These are phyloP conservation scores for Orychophragmus violaceus DNA, from an alignment of 345 rosid species.

Conservation along the genomic window DNA sequence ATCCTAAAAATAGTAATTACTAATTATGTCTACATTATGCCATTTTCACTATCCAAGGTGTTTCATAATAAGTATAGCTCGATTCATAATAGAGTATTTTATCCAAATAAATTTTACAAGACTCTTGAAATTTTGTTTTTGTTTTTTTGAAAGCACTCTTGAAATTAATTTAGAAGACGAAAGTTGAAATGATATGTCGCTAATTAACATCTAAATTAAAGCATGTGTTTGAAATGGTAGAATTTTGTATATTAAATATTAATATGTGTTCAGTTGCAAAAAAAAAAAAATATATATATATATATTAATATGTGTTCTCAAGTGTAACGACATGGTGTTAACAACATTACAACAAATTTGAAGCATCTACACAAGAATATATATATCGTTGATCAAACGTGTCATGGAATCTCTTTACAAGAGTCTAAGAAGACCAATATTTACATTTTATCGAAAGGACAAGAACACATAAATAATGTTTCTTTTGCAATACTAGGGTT, in stretches of 20 bases:
- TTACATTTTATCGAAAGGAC: background rate
- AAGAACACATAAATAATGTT: background rate
- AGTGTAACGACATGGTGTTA: constrained; percentile 20
- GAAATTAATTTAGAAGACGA: background rate
- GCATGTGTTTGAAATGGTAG: background rate
- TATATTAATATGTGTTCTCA: background rate
- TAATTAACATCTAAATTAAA: background rate
- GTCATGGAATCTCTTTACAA: constrained; percentile 15
- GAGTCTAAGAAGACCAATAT: background rate
- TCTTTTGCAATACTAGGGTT: background rate
- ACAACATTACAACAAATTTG: constrained; percentile 11
- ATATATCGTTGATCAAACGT: background rate
- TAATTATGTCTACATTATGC: background rate
- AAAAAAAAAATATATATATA: background rate
- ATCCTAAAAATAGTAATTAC: constrained; percentile 1
- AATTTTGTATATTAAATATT: background rate
- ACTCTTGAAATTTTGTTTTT: background rate
- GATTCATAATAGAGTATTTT: background rate
- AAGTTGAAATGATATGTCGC: background rate
- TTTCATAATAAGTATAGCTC: background rate
- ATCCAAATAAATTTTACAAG: background rate
- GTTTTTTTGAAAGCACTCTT: no score
- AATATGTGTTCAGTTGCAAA: background rate
- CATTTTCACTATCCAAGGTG: background rate
- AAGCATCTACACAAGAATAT: constrained; percentile 8